Evolutionary conservation across 345 rosid species (phyloP).

Genomic region (Eucalyptus microcorys): DNA sequence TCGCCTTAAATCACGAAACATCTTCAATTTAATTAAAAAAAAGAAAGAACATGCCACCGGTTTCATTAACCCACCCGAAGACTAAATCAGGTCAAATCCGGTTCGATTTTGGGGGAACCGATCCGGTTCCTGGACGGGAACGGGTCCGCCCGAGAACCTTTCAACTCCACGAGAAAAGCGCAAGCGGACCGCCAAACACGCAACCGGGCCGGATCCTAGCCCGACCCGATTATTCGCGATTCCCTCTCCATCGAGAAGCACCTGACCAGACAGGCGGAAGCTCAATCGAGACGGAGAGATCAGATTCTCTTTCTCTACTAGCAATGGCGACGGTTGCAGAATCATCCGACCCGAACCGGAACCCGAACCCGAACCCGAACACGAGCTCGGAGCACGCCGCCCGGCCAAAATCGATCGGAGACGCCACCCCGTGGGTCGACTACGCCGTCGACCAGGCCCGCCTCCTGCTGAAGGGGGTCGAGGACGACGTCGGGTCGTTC

Average conservation of each 20-base stretch:
- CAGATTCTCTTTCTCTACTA: neutral
- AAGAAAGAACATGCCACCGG: neutral
- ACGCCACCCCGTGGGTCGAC: slow-evolving; percentile 54
- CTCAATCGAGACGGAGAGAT: neutral
- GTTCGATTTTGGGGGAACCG: no score
- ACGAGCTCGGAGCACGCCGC: neutral
- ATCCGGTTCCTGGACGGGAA: neutral
- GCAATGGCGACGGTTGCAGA: slow-evolving; percentile 36
- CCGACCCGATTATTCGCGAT: neutral
- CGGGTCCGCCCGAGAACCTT: neutral
- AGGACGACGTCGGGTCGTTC: slow-evolving; percentile 33
- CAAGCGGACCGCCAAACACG: neutral
- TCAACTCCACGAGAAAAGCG: neutral
- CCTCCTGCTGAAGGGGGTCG: slow-evolving; percentile 35
- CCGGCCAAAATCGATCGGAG: neutral
- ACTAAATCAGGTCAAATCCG: neutral
- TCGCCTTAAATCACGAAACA: no score
- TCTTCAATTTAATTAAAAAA: no score
- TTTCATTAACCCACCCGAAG: neutral
- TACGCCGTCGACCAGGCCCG: slow-evolving; percentile 50
- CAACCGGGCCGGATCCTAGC: neutral
- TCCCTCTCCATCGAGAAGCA: neutral
- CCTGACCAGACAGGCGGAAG: neutral
- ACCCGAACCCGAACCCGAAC: neutral
- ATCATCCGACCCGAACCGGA: slow-evolving; percentile 18